A percentile compares a stretch with the other conserved stretches of the same genome.
Evolutionary conservation across 2,329 filamentous ascomycete genomes (phyloP).

Genomic region (Fusarium zealandicum): DNA sequence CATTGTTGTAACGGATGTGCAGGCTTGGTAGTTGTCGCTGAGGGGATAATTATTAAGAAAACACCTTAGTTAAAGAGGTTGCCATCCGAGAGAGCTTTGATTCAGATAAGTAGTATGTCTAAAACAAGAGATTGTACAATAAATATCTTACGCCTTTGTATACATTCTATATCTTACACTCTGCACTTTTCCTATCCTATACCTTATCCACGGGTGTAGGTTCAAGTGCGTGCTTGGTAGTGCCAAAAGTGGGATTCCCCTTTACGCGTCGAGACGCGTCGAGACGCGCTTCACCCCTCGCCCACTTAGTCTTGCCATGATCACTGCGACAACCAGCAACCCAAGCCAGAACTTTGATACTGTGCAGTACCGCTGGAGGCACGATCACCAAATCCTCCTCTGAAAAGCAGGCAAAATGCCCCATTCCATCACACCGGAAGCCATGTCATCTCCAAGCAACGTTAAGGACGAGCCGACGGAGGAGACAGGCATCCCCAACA

Average conservation of each 20-base stretch:
- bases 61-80: too few relatives aligned
- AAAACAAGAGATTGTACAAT: too few relatives aligned
- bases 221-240: too few relatives aligned
- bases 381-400: neutral
- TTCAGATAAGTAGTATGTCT: too few relatives aligned
- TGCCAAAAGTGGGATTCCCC: neutral
- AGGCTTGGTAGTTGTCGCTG: too few relatives aligned
- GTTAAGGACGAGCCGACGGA: constrained; percentile 42
- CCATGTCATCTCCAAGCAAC: constrained; percentile 38
- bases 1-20: too few relatives aligned
- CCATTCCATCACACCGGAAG: constrained; percentile 32
- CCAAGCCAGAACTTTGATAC: constrained; percentile 1
- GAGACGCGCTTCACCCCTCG: constrained; percentile 29
- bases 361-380: neutral
- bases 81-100: too few relatives aligned
- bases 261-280: constrained; percentile 41
- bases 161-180: too few relatives aligned
- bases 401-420: constrained; percentile 23
- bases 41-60: too few relatives aligned
- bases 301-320: constrained; percentile 22
- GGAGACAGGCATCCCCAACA: constrained; percentile 30
- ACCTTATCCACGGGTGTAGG: too few relatives aligned
- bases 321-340: constrained; percentile 35
- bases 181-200: too few relatives aligned
- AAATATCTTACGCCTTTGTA: too few relatives aligned